Evolutionary conservation across 371 early-diverging fungal species (phyloP).

Genomic region (Mucor mucedo): DNA sequence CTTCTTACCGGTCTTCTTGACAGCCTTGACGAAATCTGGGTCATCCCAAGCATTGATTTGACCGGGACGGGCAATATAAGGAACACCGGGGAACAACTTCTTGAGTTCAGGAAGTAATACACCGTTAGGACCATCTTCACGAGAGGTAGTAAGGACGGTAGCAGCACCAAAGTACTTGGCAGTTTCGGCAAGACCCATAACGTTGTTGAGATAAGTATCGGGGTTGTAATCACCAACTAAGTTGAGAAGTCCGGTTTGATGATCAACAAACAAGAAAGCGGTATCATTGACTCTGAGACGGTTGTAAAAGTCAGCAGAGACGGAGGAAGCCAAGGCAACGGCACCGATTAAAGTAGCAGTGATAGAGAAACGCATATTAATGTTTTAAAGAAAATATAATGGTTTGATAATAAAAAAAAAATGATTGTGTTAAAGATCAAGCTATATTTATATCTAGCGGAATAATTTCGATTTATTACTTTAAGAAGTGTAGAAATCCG

Average conservation of each 20-base stretch:
- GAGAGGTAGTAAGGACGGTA: constrained; percentile 34
- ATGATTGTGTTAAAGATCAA: neutral
- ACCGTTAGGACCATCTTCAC: constrained; percentile 39
- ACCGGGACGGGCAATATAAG: constrained; percentile 34
- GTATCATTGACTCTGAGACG: constrained; percentile 27
- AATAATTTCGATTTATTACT: neutral
- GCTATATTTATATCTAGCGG: neutral
- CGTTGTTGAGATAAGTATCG: constrained; percentile 28
- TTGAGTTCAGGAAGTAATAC: constrained; percentile 28
- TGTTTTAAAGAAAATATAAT: neutral
- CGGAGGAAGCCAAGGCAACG: constrained; percentile 19
- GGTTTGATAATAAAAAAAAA: neutral
- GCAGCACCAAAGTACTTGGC: constrained; percentile 32
- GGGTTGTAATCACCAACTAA: constrained; percentile 31
- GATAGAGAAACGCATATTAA: constrained; percentile 24
- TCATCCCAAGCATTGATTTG: constrained; percentile 42
- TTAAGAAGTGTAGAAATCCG: no score
- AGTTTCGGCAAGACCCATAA: constrained; percentile 37
- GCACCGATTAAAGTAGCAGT: constrained; percentile 25
- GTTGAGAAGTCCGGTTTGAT: constrained; percentile 35
- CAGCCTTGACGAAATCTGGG: constrained; percentile 28
- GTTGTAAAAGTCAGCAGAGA: constrained; percentile 27
- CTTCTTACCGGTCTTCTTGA: constrained; percentile 37
- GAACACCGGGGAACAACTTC: constrained; percentile 31
- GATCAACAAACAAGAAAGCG: constrained; percentile 36